These are phyloP conservation scores for Ophiostoma montium DNA, from an alignment of 2,329 filamentous ascomycete species.

Conservation along the genomic window DNA sequence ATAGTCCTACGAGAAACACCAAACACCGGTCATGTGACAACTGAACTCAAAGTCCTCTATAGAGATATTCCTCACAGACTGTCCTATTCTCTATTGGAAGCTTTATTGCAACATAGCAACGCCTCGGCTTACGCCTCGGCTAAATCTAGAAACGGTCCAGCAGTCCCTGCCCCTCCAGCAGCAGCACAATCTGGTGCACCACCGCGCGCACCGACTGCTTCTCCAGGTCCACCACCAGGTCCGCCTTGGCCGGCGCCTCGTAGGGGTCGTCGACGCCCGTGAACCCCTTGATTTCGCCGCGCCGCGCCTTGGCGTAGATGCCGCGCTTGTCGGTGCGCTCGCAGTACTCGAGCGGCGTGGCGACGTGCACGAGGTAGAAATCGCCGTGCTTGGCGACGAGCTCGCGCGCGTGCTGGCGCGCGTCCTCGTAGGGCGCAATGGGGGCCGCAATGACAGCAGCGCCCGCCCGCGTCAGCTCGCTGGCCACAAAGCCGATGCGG, in stretches of 20 bases:
- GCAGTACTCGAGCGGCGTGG: slow-evolving; percentile 78
- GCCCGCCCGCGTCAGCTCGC: slow-evolving; percentile 83
- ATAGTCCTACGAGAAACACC: no score
- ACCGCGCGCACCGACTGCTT: slow-evolving; percentile 83
- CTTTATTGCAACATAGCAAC: not conserved
- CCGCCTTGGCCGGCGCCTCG: slow-evolving; percentile 66
- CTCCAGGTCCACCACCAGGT: slow-evolving; percentile 72
- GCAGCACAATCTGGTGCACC: slow-evolving; percentile 89
- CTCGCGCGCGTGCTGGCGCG: slow-evolving; percentile 65
- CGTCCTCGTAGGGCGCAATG: slow-evolving; percentile 81
- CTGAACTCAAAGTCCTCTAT: no score
- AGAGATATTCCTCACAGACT: no score
- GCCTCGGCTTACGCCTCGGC: slow-evolving; percentile 5
- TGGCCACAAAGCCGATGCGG: slow-evolving; percentile 90
- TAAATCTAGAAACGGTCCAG: slow-evolving; percentile 50
- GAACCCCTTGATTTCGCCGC: slow-evolving; percentile 92
- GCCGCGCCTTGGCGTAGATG: slow-evolving; percentile 70
- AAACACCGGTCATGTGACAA: no score
- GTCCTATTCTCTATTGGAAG: no score
- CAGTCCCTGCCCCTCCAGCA: slow-evolving; percentile 80
- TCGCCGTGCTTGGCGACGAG: slow-evolving; percentile 75
- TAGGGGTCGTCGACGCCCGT: slow-evolving; percentile 97
- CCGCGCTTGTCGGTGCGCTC: slow-evolving; percentile 93
- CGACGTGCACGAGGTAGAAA: slow-evolving; percentile 93
- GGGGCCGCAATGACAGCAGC: slow-evolving; percentile 92